Evolutionary conservation across 345 rosid species (phyloP), one percentile per base, ranked within the genome.

Genomic region (Clausena lansium): DNA sequence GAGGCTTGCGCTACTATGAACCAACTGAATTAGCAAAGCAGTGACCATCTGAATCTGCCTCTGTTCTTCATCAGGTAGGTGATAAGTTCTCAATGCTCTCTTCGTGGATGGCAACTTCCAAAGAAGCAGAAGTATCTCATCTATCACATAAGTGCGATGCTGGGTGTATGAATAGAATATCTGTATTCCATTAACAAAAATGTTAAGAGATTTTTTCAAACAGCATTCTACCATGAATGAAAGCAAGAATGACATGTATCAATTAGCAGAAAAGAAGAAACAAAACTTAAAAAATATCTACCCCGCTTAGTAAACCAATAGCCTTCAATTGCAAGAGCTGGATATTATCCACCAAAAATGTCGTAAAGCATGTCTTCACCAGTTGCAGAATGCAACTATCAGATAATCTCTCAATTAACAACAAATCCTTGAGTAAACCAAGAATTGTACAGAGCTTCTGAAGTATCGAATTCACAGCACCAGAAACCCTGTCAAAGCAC

Each of bases 291-390:
- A 45, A 77, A 81, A 85, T 70, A 76, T 82, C 75, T 94, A 96
- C 99, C 92, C 91, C 93, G 24, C 98, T 86, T 62, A 93, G 83
- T 85, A 96, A 84, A 83, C 91, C 84, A 82, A 96, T 91, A 64
- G 98, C 90, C 87, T 96, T 96, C 76, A 96, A 95, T 83, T 96
- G 99, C 90, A 96, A 84, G 79, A 96, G 93, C 82, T 93, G 99
- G 75, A 96, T 84, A 84, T 96, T 96, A 71, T 96, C 99, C 86
- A 96, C 99, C 89, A 92, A 81, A 87, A 94, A 86, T n/a, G 90
- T 92, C 6, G 98, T 87, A 76, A 89, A 84, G 89, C 96, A 83
- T 58, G 99, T 96, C 87, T 88, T 96, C 74, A 93, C 83, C 80
- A 96, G 86, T 84, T 96, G 99, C 64, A 96, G 81, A 82, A 96